These are phyloP conservation scores for Medicago lupulina DNA, from an alignment of 306 rosid genomes.

Conservation along the genomic window DNA sequence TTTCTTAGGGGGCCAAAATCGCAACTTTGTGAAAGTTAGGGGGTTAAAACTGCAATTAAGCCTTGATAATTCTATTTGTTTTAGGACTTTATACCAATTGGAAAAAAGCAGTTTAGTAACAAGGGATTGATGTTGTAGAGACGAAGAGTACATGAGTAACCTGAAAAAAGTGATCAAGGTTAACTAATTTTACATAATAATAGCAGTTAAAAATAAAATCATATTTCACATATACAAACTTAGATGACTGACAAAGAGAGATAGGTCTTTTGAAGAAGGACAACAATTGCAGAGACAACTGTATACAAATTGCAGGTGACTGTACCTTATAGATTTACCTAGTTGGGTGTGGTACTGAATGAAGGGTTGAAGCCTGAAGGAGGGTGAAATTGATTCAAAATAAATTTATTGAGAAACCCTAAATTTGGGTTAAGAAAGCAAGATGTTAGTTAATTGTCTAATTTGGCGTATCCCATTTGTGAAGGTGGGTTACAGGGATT, in stretches of 20 bases:
- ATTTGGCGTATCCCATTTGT: too few relatives aligned
- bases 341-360: not conserved
- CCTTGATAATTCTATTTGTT: not conserved
- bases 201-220: slow-evolving; percentile 16
- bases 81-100: not conserved
- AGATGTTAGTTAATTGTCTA: not conserved
- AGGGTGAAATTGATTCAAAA: slow-evolving; percentile 12
- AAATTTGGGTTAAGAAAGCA: not conserved
- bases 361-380: slow-evolving; percentile 4
- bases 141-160: slow-evolving; percentile 1
- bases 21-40: too few relatives aligned
- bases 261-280: not conserved
- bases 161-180: not conserved
- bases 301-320: not conserved
- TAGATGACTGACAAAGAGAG: not conserved
- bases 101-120: slow-evolving; percentile 9
- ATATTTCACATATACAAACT: slow-evolving; percentile 20
- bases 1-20: too few relatives aligned
- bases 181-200: not conserved
- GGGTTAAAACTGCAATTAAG: too few relatives aligned
- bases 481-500: too few relatives aligned
- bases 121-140: slow-evolving; percentile 17
- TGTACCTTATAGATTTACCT: not conserved
- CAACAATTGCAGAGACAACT: too few relatives aligned
- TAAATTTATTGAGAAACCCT: not conserved